These are phyloP conservation scores for Cladobotryum protrusum DNA, from an alignment of 2,329 filamentous ascomycete genomes.

Conservation along the genomic window DNA sequence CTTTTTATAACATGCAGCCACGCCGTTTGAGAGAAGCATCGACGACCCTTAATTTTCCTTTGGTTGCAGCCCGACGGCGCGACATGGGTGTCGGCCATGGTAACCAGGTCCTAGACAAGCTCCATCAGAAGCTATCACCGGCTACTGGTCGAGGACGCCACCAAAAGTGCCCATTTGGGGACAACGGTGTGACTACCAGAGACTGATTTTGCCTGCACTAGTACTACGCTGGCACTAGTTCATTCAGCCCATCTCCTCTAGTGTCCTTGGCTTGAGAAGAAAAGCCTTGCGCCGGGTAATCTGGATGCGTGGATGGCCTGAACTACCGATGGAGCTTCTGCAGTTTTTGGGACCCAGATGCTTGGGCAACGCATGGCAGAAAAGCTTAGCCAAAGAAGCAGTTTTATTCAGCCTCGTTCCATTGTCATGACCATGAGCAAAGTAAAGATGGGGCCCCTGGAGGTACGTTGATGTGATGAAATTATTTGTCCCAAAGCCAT, in stretches of 20 bases:
- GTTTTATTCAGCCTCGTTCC: no score
- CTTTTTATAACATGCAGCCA: neutral
- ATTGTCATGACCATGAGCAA: no score
- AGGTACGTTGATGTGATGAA: no score
- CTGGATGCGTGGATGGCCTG: neutral
- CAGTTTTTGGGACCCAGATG: neutral
- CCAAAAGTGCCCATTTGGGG: constrained; percentile 1
- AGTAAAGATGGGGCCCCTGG: no score
- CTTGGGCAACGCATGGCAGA: neutral
- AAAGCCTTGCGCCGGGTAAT: neutral
- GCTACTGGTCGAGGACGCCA: neutral
- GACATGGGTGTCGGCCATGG: neutral
- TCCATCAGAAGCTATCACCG: constrained; percentile 5
- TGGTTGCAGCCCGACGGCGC: neutral
- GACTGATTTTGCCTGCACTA: neutral
- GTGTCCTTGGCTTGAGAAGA: neutral
- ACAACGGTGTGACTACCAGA: neutral
- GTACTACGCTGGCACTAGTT: constrained; percentile 3
- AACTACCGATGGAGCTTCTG: neutral
- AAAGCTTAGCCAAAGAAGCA: no score
- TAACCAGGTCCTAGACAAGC: neutral
- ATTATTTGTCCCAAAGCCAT: no score
- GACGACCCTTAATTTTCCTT: neutral
- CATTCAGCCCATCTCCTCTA: constrained; percentile 8
- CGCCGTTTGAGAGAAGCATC: neutral